phyloP scores from a whole-genome alignment of 129 eudicot genomes.

The Tagetes patula region DNA sequence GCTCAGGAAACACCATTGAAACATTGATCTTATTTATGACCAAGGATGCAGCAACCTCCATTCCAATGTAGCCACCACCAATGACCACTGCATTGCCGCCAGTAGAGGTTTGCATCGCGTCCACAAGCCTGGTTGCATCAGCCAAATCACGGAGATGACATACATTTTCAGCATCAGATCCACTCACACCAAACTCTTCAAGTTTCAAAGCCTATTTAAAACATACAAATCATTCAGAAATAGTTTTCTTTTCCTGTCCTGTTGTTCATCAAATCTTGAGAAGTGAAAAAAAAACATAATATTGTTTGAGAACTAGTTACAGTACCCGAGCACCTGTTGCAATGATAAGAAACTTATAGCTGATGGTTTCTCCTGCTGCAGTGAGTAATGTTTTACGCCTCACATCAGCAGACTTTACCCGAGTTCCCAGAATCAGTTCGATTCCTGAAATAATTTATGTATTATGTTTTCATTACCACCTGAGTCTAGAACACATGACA shows the following conservation, averaged over 20 bases:
- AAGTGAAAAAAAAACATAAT: neutral
- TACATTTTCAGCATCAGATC: slow-evolving; percentile 21
- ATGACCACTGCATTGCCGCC: slow-evolving; percentile 95
- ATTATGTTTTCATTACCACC: slow-evolving; percentile 4
- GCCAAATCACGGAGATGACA: slow-evolving; percentile 90
- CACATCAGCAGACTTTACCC: slow-evolving; percentile 24
- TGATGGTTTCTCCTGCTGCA: slow-evolving; percentile 94
- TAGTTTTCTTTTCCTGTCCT: neutral
- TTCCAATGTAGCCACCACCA: slow-evolving; percentile 98
- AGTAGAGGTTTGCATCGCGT: slow-evolving; percentile 59
- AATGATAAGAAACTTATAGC: slow-evolving; percentile 84
- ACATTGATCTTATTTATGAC: slow-evolving; percentile 88
- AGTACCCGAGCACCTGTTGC: slow-evolving; percentile 99
- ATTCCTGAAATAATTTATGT: slow-evolving; percentile 9
- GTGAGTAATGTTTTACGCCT: slow-evolving; percentile 29
- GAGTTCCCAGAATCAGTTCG: slow-evolving; percentile 13
- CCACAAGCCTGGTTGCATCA: slow-evolving; percentile 83
- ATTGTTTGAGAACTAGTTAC: slow-evolving; percentile 31
- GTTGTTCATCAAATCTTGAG: neutral
- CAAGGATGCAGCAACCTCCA: slow-evolving; percentile 95
- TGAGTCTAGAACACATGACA: neutral
- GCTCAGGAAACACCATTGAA: slow-evolving; percentile 95
- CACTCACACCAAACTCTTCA: slow-evolving; percentile 22
- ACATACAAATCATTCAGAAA: neutral
- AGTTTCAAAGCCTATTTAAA: slow-evolving; percentile 12